Conservation (phyloP, 306 rosid genomes). For the Carpinus fangiana region DNA sequence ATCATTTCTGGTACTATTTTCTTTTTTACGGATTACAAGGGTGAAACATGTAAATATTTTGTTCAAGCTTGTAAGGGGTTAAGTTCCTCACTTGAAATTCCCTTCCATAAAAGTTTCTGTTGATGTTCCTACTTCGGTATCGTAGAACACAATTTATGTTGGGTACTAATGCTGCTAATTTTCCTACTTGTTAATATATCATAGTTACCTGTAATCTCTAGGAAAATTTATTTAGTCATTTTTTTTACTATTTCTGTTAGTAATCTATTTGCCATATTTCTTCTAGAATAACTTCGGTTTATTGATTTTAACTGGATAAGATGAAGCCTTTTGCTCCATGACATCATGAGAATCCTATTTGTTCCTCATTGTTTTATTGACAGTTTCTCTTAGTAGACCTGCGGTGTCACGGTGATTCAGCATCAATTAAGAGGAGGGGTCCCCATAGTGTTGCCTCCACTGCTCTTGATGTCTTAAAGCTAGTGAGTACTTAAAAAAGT, state of each 20-base stretch:
- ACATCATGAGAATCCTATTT: slow-evolving; percentile 25
- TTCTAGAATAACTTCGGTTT: neutral
- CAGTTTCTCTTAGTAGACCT: slow-evolving; percentile 91
- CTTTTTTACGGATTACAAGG: neutral
- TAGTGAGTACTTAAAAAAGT: slow-evolving; percentile 45
- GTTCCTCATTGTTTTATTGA: slow-evolving; percentile 21
- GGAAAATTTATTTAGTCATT: neutral
- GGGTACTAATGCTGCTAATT: neutral
- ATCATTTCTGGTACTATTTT: neutral
- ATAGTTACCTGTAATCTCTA: neutral
- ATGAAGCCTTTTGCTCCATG: slow-evolving; percentile 14
- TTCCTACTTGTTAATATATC: neutral
- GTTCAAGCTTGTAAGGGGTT: neutral
- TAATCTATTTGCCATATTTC: neutral
- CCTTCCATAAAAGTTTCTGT: neutral
- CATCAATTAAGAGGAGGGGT: slow-evolving; percentile 62
- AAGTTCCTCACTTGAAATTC: neutral
- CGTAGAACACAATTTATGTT: neutral
- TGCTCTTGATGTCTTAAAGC: slow-evolving; percentile 88
- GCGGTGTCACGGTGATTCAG: slow-evolving; percentile 93
- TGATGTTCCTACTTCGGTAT: neutral
- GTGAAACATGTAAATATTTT: slow-evolving; percentile 10
- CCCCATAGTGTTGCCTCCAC: slow-evolving; percentile 80
- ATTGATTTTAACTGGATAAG: neutral
- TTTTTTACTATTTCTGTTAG: neutral